Evolutionary conservation across 306 rosid species (phyloP).

Genomic region (Cucurbita argyrosperma): DNA sequence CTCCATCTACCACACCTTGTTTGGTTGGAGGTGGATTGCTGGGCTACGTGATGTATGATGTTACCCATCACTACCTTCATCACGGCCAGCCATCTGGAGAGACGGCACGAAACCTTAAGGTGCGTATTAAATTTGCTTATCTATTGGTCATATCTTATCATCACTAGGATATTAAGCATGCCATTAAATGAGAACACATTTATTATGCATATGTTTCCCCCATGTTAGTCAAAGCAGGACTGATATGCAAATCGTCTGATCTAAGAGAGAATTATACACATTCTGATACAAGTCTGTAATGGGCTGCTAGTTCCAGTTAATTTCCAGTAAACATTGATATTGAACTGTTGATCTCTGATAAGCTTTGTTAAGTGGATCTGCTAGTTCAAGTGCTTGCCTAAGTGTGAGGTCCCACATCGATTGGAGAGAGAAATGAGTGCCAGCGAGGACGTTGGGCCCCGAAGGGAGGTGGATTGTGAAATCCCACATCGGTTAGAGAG

Average conservation of each 20-base stretch:
- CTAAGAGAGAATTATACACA: neutral
- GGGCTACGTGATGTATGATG: constrained; percentile 92
- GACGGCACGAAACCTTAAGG: constrained; percentile 58
- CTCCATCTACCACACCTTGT: constrained; percentile 71
- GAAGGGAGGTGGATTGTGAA: too few relatives aligned
- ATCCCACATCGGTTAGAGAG: too few relatives aligned
- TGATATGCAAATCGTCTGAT: neutral
- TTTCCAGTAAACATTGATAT: neutral
- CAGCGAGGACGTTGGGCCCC: too few relatives aligned
- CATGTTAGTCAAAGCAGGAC: neutral
- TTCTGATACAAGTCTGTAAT: neutral
- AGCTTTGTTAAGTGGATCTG: neutral
- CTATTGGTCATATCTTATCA: neutral
- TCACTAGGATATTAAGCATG: neutral
- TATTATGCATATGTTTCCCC: neutral
- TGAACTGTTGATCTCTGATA: neutral
- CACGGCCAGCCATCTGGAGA: constrained; percentile 71
- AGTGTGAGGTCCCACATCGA: too few relatives aligned
- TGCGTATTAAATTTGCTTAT: neutral
- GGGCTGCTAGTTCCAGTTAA: neutral
- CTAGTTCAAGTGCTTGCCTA: neutral
- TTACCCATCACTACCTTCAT: constrained; percentile 89
- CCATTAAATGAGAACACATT: neutral
- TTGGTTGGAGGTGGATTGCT: constrained; percentile 80
- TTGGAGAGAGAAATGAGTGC: too few relatives aligned